Evolutionary conservation across 1,284 basidiomycete species (phyloP), one percentile per base, ranked within the genome.

Genomic region (Filobasidium uniguttulatum): DNA sequence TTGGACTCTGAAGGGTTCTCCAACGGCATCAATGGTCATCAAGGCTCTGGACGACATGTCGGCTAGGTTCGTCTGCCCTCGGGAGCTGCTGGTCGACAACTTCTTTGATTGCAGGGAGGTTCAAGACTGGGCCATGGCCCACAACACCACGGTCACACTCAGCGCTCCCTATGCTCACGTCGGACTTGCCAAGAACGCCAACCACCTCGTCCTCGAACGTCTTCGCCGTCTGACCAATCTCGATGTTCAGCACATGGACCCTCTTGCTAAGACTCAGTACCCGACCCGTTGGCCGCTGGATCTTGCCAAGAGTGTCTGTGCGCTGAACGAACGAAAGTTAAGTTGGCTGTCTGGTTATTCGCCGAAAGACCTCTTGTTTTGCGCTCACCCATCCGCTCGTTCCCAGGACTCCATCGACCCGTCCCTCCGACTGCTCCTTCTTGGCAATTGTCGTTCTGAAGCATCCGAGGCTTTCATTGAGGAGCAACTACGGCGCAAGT

Each of bases 311-410:
- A 53, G 55, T 5, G 40, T 58, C 20, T 15, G 25, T 1, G 14
- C 28, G 5, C 37, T 60, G 31, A 60, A 60, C 44, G 37, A 50
- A 40, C 26, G 58, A 6, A 52, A 54, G 14, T 41, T 57, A 22
- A 51, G 53, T 0, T 26, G 45, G 7, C 36, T 54, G 8, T 23
- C 25, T 3, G 30, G 49, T 6, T 56, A 45, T 47, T 43, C 55
- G 3, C 57, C 57, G 9, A 31, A 51, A 29, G 55, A 57, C 45
- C 40, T 60, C 20, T 20, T 57, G 3, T 50, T 55, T 6, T 53
- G 56, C 26, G 5, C 9, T 4, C 14, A 10, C 10, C n/a, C 44
- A 5, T 15, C 17, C 40, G 22, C 44, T 5, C 20, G 23, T n/a
- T 5, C 25, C 9, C 17, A 28, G 22, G 6, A 45, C n/a, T 9